Percentiles rank a stretch among this genome's conserved stretches.
These are phyloP conservation scores for Allantophomopsis lycopodina DNA, from an alignment of 2,329 filamentous ascomycete species.

Conservation along the genomic window DNA sequence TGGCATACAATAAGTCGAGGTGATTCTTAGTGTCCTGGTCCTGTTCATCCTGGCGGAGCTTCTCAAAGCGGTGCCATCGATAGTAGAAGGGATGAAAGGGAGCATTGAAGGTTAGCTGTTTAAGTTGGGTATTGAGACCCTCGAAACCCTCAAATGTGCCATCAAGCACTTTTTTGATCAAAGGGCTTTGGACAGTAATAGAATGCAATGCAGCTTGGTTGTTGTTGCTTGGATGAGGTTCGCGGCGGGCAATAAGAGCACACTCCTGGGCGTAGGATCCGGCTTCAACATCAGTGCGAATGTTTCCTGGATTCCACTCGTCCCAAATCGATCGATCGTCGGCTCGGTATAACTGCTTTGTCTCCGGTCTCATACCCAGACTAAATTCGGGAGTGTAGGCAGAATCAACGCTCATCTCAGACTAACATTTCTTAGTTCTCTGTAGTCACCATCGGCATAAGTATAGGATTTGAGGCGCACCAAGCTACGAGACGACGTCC, in stretches of 20 bases:
- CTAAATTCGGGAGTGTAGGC: conserved; percentile 2
- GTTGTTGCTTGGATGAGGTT: conserved; percentile 8
- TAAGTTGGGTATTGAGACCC: conserved; percentile 42
- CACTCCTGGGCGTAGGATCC: conserved; percentile 2
- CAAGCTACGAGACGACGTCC: conserved; percentile 1
- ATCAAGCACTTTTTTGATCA: conserved; percentile 39
- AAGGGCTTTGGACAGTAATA: conserved; percentile 49
- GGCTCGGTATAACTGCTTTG: conserved; percentile 8
- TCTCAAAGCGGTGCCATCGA: conserved; percentile 38
- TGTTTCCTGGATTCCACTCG: conserved; percentile 5
- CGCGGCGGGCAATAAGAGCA: conserved; percentile 12
- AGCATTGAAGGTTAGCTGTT: conserved; percentile 44
- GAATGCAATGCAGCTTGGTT: conserved; percentile 13
- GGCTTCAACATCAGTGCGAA: conserved; percentile 4
- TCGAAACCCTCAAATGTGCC: conserved; percentile 43
- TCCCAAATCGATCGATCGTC: conserved; percentile 7
- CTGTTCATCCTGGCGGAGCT: conserved; percentile 24
- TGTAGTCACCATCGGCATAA: not conserved
- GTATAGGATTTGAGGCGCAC: not conserved
- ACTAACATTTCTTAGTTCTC: not conserved
- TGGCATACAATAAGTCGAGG: conserved; percentile 28
- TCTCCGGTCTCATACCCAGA: conserved; percentile 2
- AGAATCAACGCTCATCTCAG: conserved; percentile 4
- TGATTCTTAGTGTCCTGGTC: conserved; percentile 31
- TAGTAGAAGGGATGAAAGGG: conserved; percentile 54